phyloP scores from a whole-genome alignment of 106 monocot species.

The Triglochin maritima region DNA sequence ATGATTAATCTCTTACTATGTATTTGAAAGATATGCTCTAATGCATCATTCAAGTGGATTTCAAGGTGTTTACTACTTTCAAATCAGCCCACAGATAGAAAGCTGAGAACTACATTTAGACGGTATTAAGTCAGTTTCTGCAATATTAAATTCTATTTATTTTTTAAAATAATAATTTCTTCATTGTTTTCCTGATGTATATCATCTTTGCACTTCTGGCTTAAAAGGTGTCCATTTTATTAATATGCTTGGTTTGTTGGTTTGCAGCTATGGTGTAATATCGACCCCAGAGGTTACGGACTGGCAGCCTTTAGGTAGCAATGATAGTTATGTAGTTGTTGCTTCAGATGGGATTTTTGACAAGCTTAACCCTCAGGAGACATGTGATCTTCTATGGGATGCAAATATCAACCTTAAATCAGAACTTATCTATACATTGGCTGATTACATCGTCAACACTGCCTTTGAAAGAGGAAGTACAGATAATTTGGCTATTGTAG shows the following conservation, averaged over 20 bases:
- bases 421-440: slow-evolving; percentile 26
- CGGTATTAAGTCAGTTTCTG: no score
- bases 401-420: slow-evolving; percentile 20
- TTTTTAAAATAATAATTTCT: not conserved
- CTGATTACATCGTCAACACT: slow-evolving; percentile 44
- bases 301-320: slow-evolving; percentile 52
- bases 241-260: not conserved
- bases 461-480: slow-evolving; percentile 67
- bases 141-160: no score
- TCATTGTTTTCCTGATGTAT: not conserved
- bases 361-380: slow-evolving; percentile 71
- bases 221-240: not conserved
- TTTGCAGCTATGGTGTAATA: slow-evolving; percentile 75
- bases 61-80: no score
- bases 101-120: no score
- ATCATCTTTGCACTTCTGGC: not conserved
- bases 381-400: slow-evolving; percentile 63
- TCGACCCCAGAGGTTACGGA: slow-evolving; percentile 71
- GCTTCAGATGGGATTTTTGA: slow-evolving; percentile 91
- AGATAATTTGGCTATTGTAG: slow-evolving; percentile 70
- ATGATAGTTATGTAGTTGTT: slow-evolving; percentile 59
- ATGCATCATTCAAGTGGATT: no score
- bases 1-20: no score
- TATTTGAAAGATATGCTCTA: no score
- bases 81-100: no score